Percentiles rank a stretch among this genome's conserved stretches.
Conservation (phyloP, 1,284 basidiomycete species). For the Sporisorium iseilematis-ciliati region DNA sequence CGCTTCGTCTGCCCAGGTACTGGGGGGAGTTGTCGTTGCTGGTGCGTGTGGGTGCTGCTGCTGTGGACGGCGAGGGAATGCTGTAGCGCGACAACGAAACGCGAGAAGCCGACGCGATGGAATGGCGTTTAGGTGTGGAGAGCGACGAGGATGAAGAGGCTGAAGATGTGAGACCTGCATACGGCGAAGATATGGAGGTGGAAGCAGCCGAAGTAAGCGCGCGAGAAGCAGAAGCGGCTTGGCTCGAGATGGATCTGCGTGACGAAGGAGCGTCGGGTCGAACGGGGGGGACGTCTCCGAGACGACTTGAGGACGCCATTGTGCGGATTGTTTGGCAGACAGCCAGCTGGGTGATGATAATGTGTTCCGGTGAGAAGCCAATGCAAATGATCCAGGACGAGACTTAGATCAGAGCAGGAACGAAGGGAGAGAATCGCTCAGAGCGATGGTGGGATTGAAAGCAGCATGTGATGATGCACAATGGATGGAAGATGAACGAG, state of each 20-base stretch:
- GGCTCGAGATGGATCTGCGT: conserved; percentile 40
- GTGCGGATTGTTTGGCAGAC: not conserved
- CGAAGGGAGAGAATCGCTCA: conserved; percentile 9
- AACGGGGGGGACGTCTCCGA: not conserved
- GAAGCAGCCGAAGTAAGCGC: conserved; percentile 13
- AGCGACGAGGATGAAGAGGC: conserved; percentile 27
- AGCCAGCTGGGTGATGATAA: not conserved
- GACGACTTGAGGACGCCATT: conserved; percentile 23
- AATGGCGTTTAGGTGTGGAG: conserved; percentile 8
- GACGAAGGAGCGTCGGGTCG: conserved; percentile 16
- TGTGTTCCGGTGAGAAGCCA: not conserved
- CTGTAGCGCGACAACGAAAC: conserved; percentile 13
- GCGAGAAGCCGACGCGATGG: conserved; percentile 5
- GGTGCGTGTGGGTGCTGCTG: not conserved
- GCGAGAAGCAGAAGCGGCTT: conserved; percentile 35
- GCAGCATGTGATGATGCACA: conserved; percentile 9
- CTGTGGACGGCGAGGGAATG: not conserved
- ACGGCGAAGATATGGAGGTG: conserved; percentile 23
- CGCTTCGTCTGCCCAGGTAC: not conserved
- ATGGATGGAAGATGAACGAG: not conserved
- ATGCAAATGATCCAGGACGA: conserved; percentile 1
- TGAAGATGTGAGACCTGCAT: conserved; percentile 23
- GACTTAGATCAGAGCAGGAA: conserved; percentile 3
- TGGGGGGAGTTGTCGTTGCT: not conserved
- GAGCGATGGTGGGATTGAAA: conserved; percentile 6